Percentiles rank a stretch among this genome's conserved stretches.
phyloP scores from a whole-genome alignment of 1,284 basidiomycete genomes.

The Cerrena zonata region DNA sequence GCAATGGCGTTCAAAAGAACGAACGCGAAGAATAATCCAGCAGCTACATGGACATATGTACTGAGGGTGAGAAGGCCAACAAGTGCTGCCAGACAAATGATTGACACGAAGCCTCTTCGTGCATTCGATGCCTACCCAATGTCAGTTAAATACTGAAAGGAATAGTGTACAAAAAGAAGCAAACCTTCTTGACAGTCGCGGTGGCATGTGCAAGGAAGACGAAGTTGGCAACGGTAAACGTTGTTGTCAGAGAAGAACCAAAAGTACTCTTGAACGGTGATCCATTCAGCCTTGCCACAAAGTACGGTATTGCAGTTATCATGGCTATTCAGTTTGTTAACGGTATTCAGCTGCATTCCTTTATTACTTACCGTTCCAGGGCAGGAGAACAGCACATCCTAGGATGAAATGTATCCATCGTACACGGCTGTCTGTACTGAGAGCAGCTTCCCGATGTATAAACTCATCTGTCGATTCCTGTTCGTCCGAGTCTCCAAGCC shows the following conservation, averaged over 20 bases:
- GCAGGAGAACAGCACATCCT: slow-evolving; percentile 65
- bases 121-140: slow-evolving; percentile 20
- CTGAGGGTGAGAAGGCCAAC: slow-evolving; percentile 51
- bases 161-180: background rate
- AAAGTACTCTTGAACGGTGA: slow-evolving; percentile 57
- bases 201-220: slow-evolving; percentile 69
- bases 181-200: slow-evolving; percentile 56
- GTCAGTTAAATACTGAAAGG: background rate
- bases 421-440: slow-evolving; percentile 39
- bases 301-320: slow-evolving; percentile 74
- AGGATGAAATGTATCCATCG: slow-evolving; percentile 64
- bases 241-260: slow-evolving; percentile 61
- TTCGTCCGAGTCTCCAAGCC: too few relatives aligned
- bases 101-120: slow-evolving; percentile 18
- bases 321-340: slow-evolving; percentile 40
- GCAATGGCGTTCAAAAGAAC: slow-evolving; percentile 51
- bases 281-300: slow-evolving; percentile 55
- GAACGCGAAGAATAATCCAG: slow-evolving; percentile 58
- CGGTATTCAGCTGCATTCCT: slow-evolving; percentile 1
- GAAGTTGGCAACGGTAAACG: slow-evolving; percentile 62
- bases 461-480: slow-evolving; percentile 18
- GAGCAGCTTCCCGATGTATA: slow-evolving; percentile 14
- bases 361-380: slow-evolving; percentile 67
- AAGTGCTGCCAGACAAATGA: slow-evolving; percentile 37
- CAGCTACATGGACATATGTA: slow-evolving; percentile 51